Percentiles rank a stretch among this genome's conserved stretches.
These are phyloP conservation scores for Penicillium turbatum DNA, from an alignment of 495 filamentous ascomycete genomes.

Conservation along the genomic window DNA sequence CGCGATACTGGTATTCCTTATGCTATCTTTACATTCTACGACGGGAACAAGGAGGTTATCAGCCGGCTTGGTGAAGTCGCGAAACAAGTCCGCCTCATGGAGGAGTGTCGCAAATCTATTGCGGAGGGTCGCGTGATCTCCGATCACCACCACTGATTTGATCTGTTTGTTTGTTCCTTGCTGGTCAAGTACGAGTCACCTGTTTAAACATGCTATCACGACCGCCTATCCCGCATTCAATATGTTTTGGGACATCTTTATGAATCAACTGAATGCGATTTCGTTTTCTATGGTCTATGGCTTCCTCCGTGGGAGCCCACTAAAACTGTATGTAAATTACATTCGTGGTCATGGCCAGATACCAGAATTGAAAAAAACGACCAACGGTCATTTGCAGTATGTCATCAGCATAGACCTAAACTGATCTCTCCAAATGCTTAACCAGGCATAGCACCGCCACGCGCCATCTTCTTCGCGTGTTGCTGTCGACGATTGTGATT, in stretches of 20 bases:
- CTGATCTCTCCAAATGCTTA: slow-evolving; percentile 14
- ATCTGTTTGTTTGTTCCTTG: slow-evolving; percentile 1
- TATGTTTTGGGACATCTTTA: slow-evolving; percentile 6
- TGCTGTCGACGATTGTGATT: slow-evolving; percentile 78
- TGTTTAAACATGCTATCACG: slow-evolving; percentile 1
- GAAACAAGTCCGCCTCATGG: slow-evolving; percentile 79
- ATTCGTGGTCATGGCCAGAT: slow-evolving; percentile 13
- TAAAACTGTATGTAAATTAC: neutral
- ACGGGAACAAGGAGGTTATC: slow-evolving; percentile 88
- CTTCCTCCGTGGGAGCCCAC: neutral
- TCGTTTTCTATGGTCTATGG: slow-evolving; percentile 1
- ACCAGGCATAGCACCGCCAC: slow-evolving; percentile 53
- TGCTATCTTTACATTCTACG: slow-evolving; percentile 87
- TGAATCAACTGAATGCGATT: slow-evolving; percentile 12
- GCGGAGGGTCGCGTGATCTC: slow-evolving; percentile 39
- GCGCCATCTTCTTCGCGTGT: slow-evolving; percentile 72
- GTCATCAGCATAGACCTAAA: neutral
- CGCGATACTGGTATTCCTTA: slow-evolving; percentile 89
- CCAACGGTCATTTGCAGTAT: neutral
- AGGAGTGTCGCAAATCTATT: slow-evolving; percentile 72
- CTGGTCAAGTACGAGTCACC: slow-evolving; percentile 11
- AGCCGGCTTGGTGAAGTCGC: slow-evolving; percentile 78
- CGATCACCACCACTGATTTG: slow-evolving; percentile 30
- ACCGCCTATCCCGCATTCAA: neutral
- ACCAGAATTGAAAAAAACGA: neutral